Base-by-base conservation (phyloP, 768 basidiomycete species). In the Suillus alpinus region DNA sequence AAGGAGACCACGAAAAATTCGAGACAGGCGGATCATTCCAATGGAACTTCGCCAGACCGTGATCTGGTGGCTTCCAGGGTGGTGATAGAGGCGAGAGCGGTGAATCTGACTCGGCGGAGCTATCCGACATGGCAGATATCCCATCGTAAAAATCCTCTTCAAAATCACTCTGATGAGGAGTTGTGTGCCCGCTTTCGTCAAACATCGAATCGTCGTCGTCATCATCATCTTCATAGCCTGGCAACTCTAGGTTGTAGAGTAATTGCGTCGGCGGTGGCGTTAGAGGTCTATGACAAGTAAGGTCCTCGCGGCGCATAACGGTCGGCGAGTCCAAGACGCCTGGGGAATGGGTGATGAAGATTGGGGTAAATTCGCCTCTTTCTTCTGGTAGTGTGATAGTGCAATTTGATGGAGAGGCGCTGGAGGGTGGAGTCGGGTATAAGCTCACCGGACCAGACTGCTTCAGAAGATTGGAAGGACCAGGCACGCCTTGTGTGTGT, bases 241-340 rank as follows among this genome's bases (percentile, higher is more conserved):
- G 80, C 36, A 81, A 62, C 47, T 66, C 70, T 23, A 71, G 71
- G 0, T 75, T 77, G 46, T 67, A 61, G 32, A 72, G 76, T 23
- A 77, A 77, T 58, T 78, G 69, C 20, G 78, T 80, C 39, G 77
- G 75, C 18, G 80, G 80, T 56, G 80, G 81, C 20, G 80, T 78
- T 60, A 75, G 70, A 2, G 73, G 80, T 63, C 62, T 71, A 36
- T 73, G 71, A 32, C 60, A 69, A 23, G 65, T 62, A 51, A 71
- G 57, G 44, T 71, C 70, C 66, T 65, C 65, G 60, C 73, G 71
- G 34, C 69, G 70, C 67, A 76, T 69, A 56, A 72, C 68, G 1
- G 68, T 60, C 2, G 78, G 72, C 1, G 76, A 77, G 66, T 76
- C 74, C 56, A 76, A 70, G 26, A 76, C 59, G 16, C 77, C 74